These are phyloP conservation scores for Choanephora cucurbitarum DNA, from an alignment of 371 early-diverging fungal genomes.

Conservation along the genomic window DNA sequence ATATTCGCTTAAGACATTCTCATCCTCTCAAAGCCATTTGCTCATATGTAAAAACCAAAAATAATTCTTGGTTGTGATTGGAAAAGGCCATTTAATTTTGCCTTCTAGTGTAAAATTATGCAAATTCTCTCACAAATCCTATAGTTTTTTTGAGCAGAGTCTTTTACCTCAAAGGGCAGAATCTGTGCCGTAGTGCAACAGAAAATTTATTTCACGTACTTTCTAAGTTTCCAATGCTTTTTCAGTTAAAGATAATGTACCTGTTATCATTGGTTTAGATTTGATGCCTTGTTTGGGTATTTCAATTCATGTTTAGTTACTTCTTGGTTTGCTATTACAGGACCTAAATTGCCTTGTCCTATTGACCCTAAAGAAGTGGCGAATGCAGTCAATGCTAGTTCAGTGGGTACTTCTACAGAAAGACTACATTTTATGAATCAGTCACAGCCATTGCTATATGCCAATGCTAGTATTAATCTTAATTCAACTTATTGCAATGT, in stretches of 20 bases:
- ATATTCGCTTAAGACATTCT: too few relatives aligned
- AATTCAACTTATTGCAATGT: too few relatives aligned
- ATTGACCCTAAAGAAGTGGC: conserved; percentile 7
- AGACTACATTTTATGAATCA: not conserved
- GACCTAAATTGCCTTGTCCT: not conserved
- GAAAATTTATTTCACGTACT: too few relatives aligned
- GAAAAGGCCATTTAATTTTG: too few relatives aligned
- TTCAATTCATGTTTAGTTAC: not conserved
- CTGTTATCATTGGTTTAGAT: conserved; percentile 10
- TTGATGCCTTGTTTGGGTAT: not conserved
- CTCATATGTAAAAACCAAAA: too few relatives aligned
- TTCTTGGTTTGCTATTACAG: not conserved
- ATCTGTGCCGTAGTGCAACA: too few relatives aligned
- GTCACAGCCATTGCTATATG: not conserved
- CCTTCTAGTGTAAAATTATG: too few relatives aligned
- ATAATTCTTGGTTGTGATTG: too few relatives aligned
- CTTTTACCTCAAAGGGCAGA: too few relatives aligned
- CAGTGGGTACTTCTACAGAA: not conserved
- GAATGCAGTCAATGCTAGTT: not conserved
- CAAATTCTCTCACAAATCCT: too few relatives aligned
- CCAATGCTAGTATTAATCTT: not conserved
- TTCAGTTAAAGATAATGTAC: not conserved
- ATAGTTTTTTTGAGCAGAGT: too few relatives aligned
- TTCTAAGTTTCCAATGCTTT: conserved; percentile 11
- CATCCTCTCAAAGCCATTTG: too few relatives aligned